Percentiles rank a stretch among this genome's conserved stretches.
Evolutionary conservation across 495 filamentous ascomycete genomes (phyloP).

Genomic region (Parmelia sp.): DNA sequence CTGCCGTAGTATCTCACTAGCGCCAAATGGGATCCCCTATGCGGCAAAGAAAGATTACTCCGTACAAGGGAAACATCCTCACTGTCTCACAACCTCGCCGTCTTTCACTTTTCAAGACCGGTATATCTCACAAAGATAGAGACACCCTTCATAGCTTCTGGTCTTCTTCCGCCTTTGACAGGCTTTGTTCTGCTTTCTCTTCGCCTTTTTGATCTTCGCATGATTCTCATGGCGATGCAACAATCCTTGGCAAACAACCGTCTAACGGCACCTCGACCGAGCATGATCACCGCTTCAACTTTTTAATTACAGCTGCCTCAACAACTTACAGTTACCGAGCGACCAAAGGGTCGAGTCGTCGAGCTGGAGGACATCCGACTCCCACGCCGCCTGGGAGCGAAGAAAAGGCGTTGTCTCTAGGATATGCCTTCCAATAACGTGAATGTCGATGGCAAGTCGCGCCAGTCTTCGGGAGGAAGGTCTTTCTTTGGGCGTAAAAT

Average conservation of each 20-base stretch:
- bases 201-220: background rate
- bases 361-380: conserved; percentile 14
- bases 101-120: background rate
- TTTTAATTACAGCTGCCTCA: conserved; percentile 5
- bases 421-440: conserved; percentile 53
- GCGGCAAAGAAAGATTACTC: conserved; percentile 18
- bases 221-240: conserved; percentile 4
- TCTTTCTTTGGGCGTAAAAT: conserved; percentile 77
- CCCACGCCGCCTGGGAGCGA: conserved; percentile 13
- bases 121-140: background rate
- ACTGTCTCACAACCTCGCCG: conserved; percentile 8
- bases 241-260: conserved; percentile 3
- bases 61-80: background rate
- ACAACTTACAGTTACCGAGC: background rate
- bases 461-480: conserved; percentile 77
- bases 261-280: conserved; percentile 4
- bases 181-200: conserved; percentile 18
- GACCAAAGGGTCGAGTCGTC: conserved; percentile 5
- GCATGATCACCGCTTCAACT: background rate
- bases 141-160: background rate
- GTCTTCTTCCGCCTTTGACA: conserved; percentile 19
- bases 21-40: conserved; percentile 14
- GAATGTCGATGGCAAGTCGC: conserved; percentile 61
- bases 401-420: conserved; percentile 7
- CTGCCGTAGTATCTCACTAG: conserved; percentile 7